phyloP scores from a whole-genome alignment of 305 asterid species.

The Solanum hybrid region DNA sequence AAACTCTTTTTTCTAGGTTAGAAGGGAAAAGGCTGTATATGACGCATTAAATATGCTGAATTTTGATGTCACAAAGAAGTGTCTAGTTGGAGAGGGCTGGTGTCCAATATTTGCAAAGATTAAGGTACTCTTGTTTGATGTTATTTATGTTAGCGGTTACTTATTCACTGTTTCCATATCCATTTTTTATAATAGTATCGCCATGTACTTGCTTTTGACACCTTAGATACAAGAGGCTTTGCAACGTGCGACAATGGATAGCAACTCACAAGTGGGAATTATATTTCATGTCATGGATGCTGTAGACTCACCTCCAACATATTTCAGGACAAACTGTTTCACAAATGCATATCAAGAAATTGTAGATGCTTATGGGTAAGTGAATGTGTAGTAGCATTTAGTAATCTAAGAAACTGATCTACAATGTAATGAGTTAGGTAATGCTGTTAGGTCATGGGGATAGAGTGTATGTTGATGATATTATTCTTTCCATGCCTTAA shows the following conservation, averaged over 20 bases:
- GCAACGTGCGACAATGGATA: conserved; percentile 86
- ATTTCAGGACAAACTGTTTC: conserved; percentile 71
- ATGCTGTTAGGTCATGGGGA: not conserved
- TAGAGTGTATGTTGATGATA: not conserved
- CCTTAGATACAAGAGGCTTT: conserved; percentile 90
- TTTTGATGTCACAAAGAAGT: conserved; percentile 95
- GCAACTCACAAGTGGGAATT: conserved; percentile 91
- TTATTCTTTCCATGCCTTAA: not conserved
- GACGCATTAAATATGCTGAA: conserved; percentile 91
- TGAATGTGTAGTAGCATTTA: conserved; percentile 1
- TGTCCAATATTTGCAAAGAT: conserved; percentile 86
- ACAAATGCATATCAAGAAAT: conserved; percentile 93
- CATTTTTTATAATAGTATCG: not conserved
- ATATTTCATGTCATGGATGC: conserved; percentile 94
- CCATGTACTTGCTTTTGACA: conserved; percentile 14
- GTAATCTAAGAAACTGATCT: not conserved
- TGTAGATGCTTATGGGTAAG: conserved; percentile 99
- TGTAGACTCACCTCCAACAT: conserved; percentile 86
- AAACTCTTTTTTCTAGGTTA: conserved; percentile 53
- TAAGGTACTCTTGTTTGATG: conserved; percentile 35
- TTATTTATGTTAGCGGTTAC: not conserved
- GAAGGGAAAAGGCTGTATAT: conserved; percentile 90
- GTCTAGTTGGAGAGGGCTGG: conserved; percentile 99
- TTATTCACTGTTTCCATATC: not conserved
- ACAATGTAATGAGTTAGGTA: not conserved